A percentile compares a stretch with the other conserved stretches of the same genome.
Conservation (phyloP, 2,329 filamentous ascomycete genomes). For the Apiospora sp. region DNA sequence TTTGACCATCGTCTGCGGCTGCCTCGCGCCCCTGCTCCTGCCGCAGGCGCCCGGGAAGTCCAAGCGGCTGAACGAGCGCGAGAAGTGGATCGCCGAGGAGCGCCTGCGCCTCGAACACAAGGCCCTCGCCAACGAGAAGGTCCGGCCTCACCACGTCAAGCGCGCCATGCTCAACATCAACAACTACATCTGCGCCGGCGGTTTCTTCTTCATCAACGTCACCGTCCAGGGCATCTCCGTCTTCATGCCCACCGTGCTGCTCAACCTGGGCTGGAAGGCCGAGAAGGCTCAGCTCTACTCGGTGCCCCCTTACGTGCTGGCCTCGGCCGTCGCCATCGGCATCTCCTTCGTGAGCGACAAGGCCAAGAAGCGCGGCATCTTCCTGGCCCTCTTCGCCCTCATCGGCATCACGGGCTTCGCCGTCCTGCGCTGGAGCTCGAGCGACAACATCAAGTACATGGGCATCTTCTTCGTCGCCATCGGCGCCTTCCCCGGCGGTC, state of each 20-base stretch:
- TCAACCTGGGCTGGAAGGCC: conserved; percentile 49
- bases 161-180: conserved; percentile 62
- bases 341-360: conserved; percentile 52
- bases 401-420: conserved; percentile 59
- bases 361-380: conserved; percentile 51
- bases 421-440: conserved; percentile 55
- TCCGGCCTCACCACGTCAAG: conserved; percentile 57
- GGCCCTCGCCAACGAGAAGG: conserved; percentile 53
- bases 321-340: conserved; percentile 49
- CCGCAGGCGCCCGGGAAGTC: conserved; percentile 57
- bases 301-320: conserved; percentile 53
- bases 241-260: conserved; percentile 59
- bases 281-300: conserved; percentile 52
- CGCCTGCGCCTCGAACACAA: conserved; percentile 59
- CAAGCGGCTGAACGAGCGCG: conserved; percentile 59
- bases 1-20: conserved; percentile 57
- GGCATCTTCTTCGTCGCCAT: conserved; percentile 63
- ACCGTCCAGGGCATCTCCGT: conserved; percentile 62
- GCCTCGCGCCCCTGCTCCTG: conserved; percentile 59
- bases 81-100: conserved; percentile 61
- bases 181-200: conserved; percentile 64
- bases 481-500: conserved; percentile 65
- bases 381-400: conserved; percentile 48
- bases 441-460: conserved; percentile 49
- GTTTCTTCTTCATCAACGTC: conserved; percentile 68